Percentiles rank a stretch among this genome's conserved stretches.
These are phyloP conservation scores for Phoma herbarum DNA, from an alignment of 2,329 filamentous ascomycete species.

Conservation along the genomic window DNA sequence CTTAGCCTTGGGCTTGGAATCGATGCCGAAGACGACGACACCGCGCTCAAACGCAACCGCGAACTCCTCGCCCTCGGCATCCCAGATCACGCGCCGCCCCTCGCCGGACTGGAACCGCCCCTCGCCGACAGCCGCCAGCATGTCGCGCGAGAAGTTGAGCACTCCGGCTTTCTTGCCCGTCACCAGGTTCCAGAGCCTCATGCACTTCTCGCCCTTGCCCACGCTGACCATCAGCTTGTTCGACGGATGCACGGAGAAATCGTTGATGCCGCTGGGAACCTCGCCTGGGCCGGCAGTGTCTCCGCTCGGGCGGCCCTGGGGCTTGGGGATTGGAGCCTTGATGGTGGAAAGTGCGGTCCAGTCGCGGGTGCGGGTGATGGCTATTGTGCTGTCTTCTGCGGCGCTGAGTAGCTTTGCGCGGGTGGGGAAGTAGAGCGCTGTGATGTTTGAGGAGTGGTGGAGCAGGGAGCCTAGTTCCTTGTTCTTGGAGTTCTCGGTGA, in stretches of 20 bases:
- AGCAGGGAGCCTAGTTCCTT: conserved; percentile 85
- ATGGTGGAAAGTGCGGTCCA: conserved; percentile 89
- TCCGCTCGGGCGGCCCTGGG: conserved; percentile 81
- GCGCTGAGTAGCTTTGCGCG: conserved; percentile 87
- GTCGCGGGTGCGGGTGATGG: conserved; percentile 85
- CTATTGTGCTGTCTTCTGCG: conserved; percentile 90
- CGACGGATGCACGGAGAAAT: conserved; percentile 93
- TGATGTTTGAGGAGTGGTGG: conserved; percentile 86
- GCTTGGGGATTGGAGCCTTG: conserved; percentile 86
- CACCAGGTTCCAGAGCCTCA: conserved; percentile 96
- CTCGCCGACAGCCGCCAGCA: conserved; percentile 80
- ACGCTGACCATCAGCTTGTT: conserved; percentile 97
- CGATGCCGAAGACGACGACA: conserved; percentile 84
- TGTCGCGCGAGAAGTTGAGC: conserved; percentile 78
- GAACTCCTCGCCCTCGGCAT: conserved; percentile 79
- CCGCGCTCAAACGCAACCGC: conserved; percentile 89
- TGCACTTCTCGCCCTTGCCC: conserved; percentile 85
- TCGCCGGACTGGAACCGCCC: conserved; percentile 80
- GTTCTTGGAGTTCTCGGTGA: conserved; percentile 86
- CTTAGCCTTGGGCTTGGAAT: conserved; percentile 81
- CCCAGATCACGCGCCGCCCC: conserved; percentile 84
- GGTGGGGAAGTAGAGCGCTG: conserved; percentile 81
- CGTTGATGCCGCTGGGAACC: conserved; percentile 87
- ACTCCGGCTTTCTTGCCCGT: conserved; percentile 96
- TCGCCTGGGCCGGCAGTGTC: conserved; percentile 86